Base-by-base conservation (phyloP, 1,139 yeast genomes). In the Lodderomyces margitis region DNA sequence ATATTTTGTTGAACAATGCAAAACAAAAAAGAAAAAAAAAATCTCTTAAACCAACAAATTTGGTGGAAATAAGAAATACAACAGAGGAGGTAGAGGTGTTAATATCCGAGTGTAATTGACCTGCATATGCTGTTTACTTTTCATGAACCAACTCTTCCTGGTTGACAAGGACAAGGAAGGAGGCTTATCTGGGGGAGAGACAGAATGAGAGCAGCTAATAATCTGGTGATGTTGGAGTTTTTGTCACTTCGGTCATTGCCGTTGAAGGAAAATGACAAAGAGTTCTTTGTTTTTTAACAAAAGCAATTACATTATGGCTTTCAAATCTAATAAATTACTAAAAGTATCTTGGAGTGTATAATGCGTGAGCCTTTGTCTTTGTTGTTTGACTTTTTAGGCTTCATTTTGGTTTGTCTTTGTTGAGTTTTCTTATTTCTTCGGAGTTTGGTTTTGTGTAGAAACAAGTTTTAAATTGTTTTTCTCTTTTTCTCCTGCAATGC, bases 401-500 rank as follows among this genome's bases (percentile, higher is more conserved):
- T n/a, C n/a, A n/a, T n/a, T n/a, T n/a, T n/a, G n/a, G n/a, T n/a
- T n/a, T n/a, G n/a, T n/a, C n/a, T n/a, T 23, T 23, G 25, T 9
- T 23, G 25, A 23, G 11, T 25, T 12, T 25, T 5, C 12, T 25
- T 4, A 5, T 4, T 3, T 15, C 9, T 15, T 28, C 32, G 32
- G 32, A 28, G 32, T 28, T 28, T 28, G 32, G 16, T 7, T 28
- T 28, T 28, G 32, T 28, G 32, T 15, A 15, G 14, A n/a, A n/a
- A n/a, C n/a, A n/a, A n/a, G n/a, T n/a, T n/a, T n/a, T n/a, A n/a
- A n/a, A n/a, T n/a, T n/a, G n/a, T n/a, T n/a, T n/a, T n/a, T n/a
- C n/a, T n/a, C n/a, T n/a, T n/a, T n/a, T n/a, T n/a, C n/a, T n/a
- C n/a, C n/a, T n/a, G n/a, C n/a, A n/a, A n/a, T n/a, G n/a, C n/a